Evolutionary conservation across 2,329 filamentous ascomycete species (phyloP), one percentile per base, ranked within the genome.

Genomic region (Fusarium nodosum): DNA sequence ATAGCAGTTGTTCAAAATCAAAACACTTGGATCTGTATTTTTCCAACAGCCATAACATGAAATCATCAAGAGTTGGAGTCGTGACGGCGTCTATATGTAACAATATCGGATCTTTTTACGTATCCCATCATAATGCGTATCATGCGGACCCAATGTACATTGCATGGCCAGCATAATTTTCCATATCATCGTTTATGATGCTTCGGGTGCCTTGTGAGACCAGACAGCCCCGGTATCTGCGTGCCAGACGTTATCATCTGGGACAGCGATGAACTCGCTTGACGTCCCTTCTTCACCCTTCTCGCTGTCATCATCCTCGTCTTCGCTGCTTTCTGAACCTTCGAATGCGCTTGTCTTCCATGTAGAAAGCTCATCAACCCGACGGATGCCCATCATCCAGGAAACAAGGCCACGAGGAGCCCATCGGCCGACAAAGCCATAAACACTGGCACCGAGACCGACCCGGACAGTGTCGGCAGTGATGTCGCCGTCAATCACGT

Each of bases 381-480:
- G 83, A 64, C 90, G 84, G 60, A 94, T 87, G 13, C 94, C 94
- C 88, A 98, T 91, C 92, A 98, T 97, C 92, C 93, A 96, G 3
- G 90, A 90, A n/a, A 98, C 91, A 18, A 97, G 77, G 4, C 89
- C 86, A 22, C 88, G 85, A 2, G 96, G 95, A 26, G 92, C 86
- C 87, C 91, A 95, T 39, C 88, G 87, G 8, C 94, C 96, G 10
- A 98, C 91, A 31, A 97, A 85, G 39, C 93, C 92, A 79, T 98
- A 98, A 1, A 94, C 85, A 58, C 91, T 85, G 52, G 93, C 93
- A 9, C 96, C 96, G 53, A 94, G 88, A 1, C 96, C 96, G 18
- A 97, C 91, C 60, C 93, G 90, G 69, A 95, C 87, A 2, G 92
- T 87, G 36, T 87, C 83, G 47, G 83, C 84, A 28, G 85, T 87